Evolutionary conservation across 306 rosid genomes (phyloP).

Genomic region (Canavalia gladiata): DNA sequence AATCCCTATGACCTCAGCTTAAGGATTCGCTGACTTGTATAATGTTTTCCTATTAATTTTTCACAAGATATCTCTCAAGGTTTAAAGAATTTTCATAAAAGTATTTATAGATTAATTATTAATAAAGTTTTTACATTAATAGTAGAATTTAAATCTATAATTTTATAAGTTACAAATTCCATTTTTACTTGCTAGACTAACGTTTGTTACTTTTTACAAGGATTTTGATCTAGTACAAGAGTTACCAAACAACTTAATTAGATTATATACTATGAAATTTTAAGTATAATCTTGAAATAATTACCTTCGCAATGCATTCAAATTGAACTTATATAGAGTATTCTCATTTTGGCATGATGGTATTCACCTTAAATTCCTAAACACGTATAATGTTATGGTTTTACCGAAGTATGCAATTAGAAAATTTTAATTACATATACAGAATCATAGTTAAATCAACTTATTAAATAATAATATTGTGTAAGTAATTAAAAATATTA

Average conservation of each 20-base stretch:
- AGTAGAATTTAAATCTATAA: no score
- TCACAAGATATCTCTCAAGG: no score
- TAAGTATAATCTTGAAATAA: not conserved
- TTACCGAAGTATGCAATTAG: no score
- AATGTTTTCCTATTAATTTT: no score
- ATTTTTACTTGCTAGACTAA: not conserved
- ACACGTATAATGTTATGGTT: no score
- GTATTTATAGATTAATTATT: no score
- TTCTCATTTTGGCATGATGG: no score
- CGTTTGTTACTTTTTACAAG: not conserved
- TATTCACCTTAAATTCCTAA: no score
- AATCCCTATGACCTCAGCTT: constrained; percentile 59
- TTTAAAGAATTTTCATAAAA: no score
- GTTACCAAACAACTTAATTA: not conserved
- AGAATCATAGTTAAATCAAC: not conserved
- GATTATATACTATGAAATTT: not conserved
- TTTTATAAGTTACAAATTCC: no score
- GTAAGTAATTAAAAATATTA: not conserved
- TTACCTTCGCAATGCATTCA: not conserved
- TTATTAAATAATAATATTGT: not conserved
- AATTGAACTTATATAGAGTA: no score
- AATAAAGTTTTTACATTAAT: no score
- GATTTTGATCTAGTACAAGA: not conserved
- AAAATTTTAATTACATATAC: not conserved
- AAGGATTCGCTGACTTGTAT: constrained; percentile 58